A percentile compares a stretch with the other conserved stretches of the same genome.
Conservation (phyloP, 2,329 filamentous ascomycete species). For the Colletotrichum plurivorum region DNA sequence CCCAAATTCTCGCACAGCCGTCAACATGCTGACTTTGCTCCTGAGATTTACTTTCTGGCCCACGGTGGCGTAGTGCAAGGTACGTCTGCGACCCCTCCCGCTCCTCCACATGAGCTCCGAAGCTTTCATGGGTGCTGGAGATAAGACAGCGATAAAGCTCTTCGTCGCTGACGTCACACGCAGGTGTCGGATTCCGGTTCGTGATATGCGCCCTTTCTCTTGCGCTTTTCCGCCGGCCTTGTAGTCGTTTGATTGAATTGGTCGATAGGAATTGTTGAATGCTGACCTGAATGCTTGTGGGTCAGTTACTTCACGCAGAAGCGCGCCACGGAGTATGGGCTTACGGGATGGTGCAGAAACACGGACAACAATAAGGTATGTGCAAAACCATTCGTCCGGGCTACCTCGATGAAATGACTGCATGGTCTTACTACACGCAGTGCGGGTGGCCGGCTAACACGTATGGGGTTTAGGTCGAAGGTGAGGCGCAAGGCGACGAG, state of each 20-base stretch:
- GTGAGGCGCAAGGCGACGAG: slow-evolving; percentile 86
- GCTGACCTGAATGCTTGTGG: no score
- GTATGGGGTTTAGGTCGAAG: slow-evolving; percentile 76
- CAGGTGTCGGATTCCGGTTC: slow-evolving; percentile 71
- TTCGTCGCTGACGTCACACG: slow-evolving; percentile 45
- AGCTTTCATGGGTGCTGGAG: slow-evolving; percentile 33
- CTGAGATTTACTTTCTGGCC: slow-evolving; percentile 73
- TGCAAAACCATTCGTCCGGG: neutral
- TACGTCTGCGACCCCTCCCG: slow-evolving; percentile 64
- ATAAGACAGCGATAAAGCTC: slow-evolving; percentile 24
- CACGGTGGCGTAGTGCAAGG: slow-evolving; percentile 79
- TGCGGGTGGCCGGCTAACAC: no score
- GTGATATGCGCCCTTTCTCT: slow-evolving; percentile 16
- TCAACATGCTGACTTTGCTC: neutral
- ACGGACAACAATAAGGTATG: slow-evolving; percentile 68
- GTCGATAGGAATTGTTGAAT: neutral
- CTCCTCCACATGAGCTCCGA: slow-evolving; percentile 53
- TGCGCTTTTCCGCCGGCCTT: neutral
- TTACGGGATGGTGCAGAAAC: slow-evolving; percentile 76
- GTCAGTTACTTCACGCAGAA: slow-evolving; percentile 68
- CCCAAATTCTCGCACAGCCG: neutral
- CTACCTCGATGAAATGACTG: no score
- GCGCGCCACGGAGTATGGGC: slow-evolving; percentile 62
- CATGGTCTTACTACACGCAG: no score
- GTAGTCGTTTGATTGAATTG: neutral